Base-by-base conservation (phyloP, 2,329 filamentous ascomycete genomes). In the Sarocladium brachiariae region DNA sequence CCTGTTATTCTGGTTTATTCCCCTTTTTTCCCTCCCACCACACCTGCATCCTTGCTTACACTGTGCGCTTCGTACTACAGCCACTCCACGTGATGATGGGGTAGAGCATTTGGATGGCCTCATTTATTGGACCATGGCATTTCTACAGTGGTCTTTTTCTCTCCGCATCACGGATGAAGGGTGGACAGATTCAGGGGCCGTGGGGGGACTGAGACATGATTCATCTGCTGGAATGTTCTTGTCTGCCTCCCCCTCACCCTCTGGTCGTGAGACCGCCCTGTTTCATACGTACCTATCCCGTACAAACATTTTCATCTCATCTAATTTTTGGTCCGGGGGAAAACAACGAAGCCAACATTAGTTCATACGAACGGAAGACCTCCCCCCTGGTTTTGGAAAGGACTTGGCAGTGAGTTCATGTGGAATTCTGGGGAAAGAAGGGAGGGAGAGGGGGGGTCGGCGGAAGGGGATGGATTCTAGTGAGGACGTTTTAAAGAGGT, bases 1-100 rank as follows among this genome's bases (percentile, higher is more conserved):
- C 39, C 27, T 43, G 27, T 27, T 27, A 7, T 43, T 43, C 39
- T 43, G 39, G 39, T 43, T 43, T 43, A 43, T 43, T 25, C 39
- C 27, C 27, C 39, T 14, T 25, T n/a, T n/a, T n/a, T n/a, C n/a
- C n/a, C n/a, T 14, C 8, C 24, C 39, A 24, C 21, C 23, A 43
- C 39, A 25, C n/a, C 39, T 19, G 39, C 39, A 25, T 43, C 21
- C 21, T 43, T n/a, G 39, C 39, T 43, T 25, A 21, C 23, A 5
- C 16, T n/a, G 33, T n/a, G n/a, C 18, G n/a, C 19, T 21, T 43
- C 23, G n/a, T n/a, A n/a, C n/a, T 43, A 18, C 37, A 30, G 25
- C n/a, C 16, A 5, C 21, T 43, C n/a, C 16, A 5, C 21, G 39
- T 43, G 23, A 25, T 27, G 13, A 11, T 13, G 39, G 21, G 7